Evolutionary conservation across 805 yeast genomes (phyloP).

Genomic region (Candida corydali): DNA sequence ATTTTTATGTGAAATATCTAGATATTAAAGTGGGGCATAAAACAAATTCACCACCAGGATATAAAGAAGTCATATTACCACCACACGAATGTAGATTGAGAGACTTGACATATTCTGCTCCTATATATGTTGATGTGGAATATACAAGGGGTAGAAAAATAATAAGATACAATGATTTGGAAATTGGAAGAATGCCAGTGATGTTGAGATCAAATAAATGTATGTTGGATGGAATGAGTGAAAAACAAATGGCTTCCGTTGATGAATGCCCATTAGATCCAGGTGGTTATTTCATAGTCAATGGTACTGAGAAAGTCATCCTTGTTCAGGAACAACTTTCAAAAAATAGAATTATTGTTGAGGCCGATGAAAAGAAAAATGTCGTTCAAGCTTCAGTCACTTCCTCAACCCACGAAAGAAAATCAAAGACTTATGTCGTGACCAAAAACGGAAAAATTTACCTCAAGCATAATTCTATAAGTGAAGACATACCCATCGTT

Average conservation of each 20-base stretch:
- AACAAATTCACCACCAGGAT: slow-evolving; percentile 46
- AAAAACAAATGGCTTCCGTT: slow-evolving; percentile 77
- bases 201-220: slow-evolving; percentile 95
- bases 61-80: slow-evolving; percentile 62
- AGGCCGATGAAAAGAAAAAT: slow-evolving; percentile 91
- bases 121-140: slow-evolving; percentile 94
- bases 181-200: slow-evolving; percentile 98
- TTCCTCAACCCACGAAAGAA: slow-evolving; percentile 96
- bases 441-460: slow-evolving; percentile 87
- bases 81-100: slow-evolving; percentile 96
- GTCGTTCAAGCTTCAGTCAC: slow-evolving; percentile 97
- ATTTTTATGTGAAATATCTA: slow-evolving; percentile 85
- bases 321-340: slow-evolving; percentile 95
- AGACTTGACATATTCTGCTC: slow-evolving; percentile 92
- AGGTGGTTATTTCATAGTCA: slow-evolving; percentile 96
- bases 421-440: slow-evolving; percentile 93
- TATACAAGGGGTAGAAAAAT: slow-evolving; percentile 93
- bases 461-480: slow-evolving; percentile 90
- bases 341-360: slow-evolving; percentile 96
- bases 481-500: slow-evolving; percentile 94
- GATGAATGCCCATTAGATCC: slow-evolving; percentile 98
- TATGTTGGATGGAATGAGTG: slow-evolving; percentile 73
- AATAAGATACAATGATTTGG: slow-evolving; percentile 83
- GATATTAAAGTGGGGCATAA: slow-evolving; percentile 89
- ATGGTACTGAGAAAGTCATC: slow-evolving; percentile 97